Base-by-base conservation (phyloP, 805 yeast genomes). In the Kuraishia floccosa region DNA sequence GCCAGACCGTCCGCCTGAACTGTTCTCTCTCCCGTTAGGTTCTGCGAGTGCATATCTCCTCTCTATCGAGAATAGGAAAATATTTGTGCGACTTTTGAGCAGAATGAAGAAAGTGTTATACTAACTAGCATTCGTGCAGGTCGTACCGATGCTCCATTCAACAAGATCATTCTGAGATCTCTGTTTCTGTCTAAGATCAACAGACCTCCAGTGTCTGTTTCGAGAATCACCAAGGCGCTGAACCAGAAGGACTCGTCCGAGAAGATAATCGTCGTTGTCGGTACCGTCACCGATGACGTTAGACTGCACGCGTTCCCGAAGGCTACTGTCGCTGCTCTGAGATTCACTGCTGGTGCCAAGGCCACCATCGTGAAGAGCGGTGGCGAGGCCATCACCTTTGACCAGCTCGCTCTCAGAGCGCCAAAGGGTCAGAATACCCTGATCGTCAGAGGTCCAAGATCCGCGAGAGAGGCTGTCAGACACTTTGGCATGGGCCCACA, bases 401-500 rank as follows among this genome's bases (percentile, higher is more conserved):
- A 91, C 69, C 96, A 91, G 76, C 84, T 91, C 57, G 99, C 98
- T 58, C 77, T 82, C 58, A 87, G 94, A 71, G 89, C 97, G 65
- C 99, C 99, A 69, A 86, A 87, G 68, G 99, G 99, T 71, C 80
- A 84, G 68, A 91, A 91, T 95, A 91, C 98, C 51, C 70, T 91
- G 65, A 70, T 89, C 58, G 72, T 91, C 64, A 85, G 97, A 76
- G 99, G 99, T 67, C 94, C 97, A 72, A 86, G 96, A 83, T 76
- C 72, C 72, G 61, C 94, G 68, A 85, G 99, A 77, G 96, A 91
- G 76, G 96, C 97, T 58, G 97, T 85, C 58, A 85, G 96, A 76
- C 97, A 91, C 82, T 91, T 91, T 64, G 99, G 99, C 68, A 63
- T 89, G 68, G 99, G 99, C 74, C 99, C 99, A 61, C 98, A 91